Conservation (phyloP, 306 rosid genomes). For the Pterocarpus macrocarpus region DNA sequence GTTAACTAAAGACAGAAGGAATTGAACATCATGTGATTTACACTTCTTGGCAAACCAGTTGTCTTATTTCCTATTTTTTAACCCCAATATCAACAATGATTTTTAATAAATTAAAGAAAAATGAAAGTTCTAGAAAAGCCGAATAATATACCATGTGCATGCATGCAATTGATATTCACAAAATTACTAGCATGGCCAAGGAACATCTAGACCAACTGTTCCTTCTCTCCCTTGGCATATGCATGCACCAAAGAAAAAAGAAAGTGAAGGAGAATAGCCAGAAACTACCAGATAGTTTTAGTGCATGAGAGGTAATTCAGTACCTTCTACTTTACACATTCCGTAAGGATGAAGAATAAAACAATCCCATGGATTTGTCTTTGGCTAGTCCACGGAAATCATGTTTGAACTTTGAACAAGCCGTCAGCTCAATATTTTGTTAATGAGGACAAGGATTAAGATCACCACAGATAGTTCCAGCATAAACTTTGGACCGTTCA, state of each 20-base stretch:
- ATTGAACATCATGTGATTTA: slow-evolving; percentile 23
- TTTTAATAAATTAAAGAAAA: not conserved
- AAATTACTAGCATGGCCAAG: slow-evolving; percentile 18
- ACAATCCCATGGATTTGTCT: slow-evolving; percentile 44
- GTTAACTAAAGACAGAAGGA: not conserved
- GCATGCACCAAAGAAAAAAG: not conserved
- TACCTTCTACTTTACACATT: slow-evolving; percentile 48
- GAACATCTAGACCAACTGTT: slow-evolving; percentile 6
- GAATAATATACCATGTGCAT: not conserved
- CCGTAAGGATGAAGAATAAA: slow-evolving; percentile 41
- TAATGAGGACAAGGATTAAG: slow-evolving; percentile 52
- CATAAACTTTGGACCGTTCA: slow-evolving; percentile 46
- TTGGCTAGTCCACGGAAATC: slow-evolving; percentile 37
- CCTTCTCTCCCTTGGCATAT: not conserved
- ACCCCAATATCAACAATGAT: slow-evolving; percentile 20
- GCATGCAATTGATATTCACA: slow-evolving; percentile 26
- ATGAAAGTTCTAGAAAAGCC: slow-evolving; percentile 9
- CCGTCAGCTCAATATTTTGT: slow-evolving; percentile 52
- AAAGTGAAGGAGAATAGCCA: not conserved
- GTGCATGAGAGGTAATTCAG: slow-evolving; percentile 18
- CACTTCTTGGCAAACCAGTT: slow-evolving; percentile 28
- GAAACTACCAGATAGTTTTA: slow-evolving; percentile 34
- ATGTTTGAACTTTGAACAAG: slow-evolving; percentile 39
- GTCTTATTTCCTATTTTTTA: slow-evolving; percentile 21
- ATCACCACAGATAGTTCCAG: slow-evolving; percentile 57